Conservation (phyloP, 139 green algal genomes). For the Micractinium sp. region DNA sequence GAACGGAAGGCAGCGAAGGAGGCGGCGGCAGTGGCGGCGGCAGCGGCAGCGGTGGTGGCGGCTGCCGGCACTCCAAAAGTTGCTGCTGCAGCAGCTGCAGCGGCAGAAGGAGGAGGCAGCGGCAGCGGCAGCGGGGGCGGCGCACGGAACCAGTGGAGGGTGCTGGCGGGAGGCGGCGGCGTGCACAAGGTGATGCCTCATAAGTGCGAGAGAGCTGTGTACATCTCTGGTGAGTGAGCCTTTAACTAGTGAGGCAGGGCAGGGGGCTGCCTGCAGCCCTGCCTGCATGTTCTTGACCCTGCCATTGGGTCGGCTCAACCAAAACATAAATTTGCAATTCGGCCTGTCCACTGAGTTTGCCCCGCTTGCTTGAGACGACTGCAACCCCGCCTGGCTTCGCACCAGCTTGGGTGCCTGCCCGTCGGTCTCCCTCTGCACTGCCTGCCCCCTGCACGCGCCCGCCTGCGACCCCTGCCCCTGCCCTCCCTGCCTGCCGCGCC, state of each 20-base stretch:
- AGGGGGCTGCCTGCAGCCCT: too few species aligned
- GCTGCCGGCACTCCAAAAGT: not conserved
- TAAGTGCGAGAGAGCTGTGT: not conserved
- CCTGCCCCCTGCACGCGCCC: not conserved
- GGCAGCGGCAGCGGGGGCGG: not conserved
- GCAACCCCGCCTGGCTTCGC: too few species aligned
- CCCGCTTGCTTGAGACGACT: too few species aligned
- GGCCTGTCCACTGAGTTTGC: too few species aligned
- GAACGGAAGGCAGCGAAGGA: not conserved
- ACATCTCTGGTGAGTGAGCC: not conserved
- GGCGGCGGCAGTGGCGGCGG: not conserved
- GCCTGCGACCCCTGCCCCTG: not conserved
- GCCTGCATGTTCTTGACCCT: too few species aligned
- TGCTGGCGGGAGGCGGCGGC: not conserved
- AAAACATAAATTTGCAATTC: too few species aligned
- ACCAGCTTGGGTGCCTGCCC: too few species aligned
- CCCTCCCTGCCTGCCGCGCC: not conserved
- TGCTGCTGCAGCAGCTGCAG: not conserved
- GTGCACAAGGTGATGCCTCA: not conserved
- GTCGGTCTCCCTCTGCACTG: not conserved
- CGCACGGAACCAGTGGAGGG: not conserved
- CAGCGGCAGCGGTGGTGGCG: not conserved
- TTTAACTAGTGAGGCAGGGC: not conserved
- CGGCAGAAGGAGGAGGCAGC: not conserved
- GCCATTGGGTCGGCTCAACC: too few species aligned